Conservation (phyloP, 345 rosid species). For the Ceriops tagal region DNA sequence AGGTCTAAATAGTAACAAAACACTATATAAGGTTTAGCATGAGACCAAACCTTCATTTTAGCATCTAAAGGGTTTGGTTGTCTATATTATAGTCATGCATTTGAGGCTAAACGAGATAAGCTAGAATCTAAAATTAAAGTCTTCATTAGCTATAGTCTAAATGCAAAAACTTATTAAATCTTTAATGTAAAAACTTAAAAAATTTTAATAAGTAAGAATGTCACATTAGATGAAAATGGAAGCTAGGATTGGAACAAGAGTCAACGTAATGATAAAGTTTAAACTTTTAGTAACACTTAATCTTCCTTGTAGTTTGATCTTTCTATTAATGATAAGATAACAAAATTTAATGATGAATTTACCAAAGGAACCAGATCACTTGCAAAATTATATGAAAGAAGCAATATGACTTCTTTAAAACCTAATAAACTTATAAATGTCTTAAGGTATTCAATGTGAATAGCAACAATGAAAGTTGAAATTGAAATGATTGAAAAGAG, state of each 20-base stretch:
- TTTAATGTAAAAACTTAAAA: background rate
- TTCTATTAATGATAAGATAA: no score
- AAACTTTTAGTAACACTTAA: no score
- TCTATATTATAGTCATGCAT: background rate
- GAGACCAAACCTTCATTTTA: background rate
- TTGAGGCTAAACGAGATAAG: background rate
- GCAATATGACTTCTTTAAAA: no score
- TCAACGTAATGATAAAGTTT: accelerated
- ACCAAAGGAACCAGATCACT: no score
- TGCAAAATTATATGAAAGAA: no score
- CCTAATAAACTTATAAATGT: no score
- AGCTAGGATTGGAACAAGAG: background rate
- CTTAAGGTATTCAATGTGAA: accelerated
- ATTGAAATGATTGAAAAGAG: background rate
- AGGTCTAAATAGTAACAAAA: background rate
- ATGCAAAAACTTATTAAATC: background rate
- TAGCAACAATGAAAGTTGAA: background rate
- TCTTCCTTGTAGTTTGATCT: no score
- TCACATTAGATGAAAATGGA: background rate
- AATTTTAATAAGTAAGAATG: no score
- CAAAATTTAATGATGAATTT: no score
- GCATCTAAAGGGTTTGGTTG: background rate
- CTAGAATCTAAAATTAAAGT: background rate
- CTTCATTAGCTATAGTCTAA: background rate
- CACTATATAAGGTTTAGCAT: background rate